Base-by-base conservation (phyloP, 371 early-diverging fungal genomes). In the Sporodiniella umbellata region DNA sequence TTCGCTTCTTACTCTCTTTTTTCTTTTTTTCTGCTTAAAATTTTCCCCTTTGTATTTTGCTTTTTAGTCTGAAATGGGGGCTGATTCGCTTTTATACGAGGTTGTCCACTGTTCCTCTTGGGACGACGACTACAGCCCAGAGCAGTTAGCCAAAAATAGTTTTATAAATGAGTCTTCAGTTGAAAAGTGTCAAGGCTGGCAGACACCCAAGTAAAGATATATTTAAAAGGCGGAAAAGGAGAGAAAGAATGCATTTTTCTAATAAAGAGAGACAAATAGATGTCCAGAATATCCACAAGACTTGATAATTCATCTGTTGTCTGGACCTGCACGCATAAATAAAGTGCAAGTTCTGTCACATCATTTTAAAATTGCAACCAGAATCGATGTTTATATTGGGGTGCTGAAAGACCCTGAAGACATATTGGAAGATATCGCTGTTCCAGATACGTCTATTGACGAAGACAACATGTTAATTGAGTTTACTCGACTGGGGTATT, bases 351-450 rank as follows among this genome's bases (percentile, higher is more conserved):
- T 89, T 19, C 65, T 90, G 21, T 80, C 81, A 14, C 91, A 91
- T 62, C 91, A 91, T 58, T 91, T 81, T 73, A 91, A 87, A 66
- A 88, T 91, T 47, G 79, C 91, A 4, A 83, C 85, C n/a, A 79
- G 75, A 51, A 70, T 90, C 21, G 89, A 88, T 50, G 78, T 89
- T 45, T 85, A 77, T 62, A 63, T 86, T 45, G 88, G 75, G 1
- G 33, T 59, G 10, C 42, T 70, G 19, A 70, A 70, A 45, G 68
- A 70, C 15, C 38, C 60, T 17, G 24, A 53, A 31, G 62, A 60
- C 15, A 38, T 51, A 23, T 22, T 61, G 18, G 60, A 59, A 15
- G 53, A 53, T n/a, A 46, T 62, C 17, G 23, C 23, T 25, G 51
- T 33, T 19, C 46, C 55, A 14, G 56, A 64, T 33, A 48, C 46